Evolutionary conservation across 768 basidiomycete species (phyloP).

Genomic region (Serendipita sp.): DNA sequence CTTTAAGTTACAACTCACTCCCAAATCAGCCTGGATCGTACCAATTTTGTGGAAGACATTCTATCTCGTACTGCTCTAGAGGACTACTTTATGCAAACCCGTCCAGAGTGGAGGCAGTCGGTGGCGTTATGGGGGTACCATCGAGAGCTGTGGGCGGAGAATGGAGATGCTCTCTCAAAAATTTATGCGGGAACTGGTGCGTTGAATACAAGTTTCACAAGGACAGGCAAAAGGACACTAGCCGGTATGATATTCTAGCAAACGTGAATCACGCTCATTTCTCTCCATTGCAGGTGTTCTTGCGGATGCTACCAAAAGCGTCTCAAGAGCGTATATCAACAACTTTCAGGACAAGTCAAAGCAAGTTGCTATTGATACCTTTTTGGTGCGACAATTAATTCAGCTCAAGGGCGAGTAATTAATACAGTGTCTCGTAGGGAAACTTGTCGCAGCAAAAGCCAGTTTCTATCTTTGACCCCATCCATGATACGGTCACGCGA

Average conservation of each 20-base stretch:
- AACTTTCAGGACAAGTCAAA: slow-evolving; percentile 95
- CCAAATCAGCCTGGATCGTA: slow-evolving; percentile 66
- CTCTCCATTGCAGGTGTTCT: slow-evolving; percentile 43
- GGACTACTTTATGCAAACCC: slow-evolving; percentile 64
- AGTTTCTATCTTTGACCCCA: slow-evolving; percentile 85
- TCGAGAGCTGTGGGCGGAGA: slow-evolving; percentile 93
- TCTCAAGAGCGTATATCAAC: slow-evolving; percentile 90
- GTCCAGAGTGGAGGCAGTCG: slow-evolving; percentile 58
- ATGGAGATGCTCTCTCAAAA: slow-evolving; percentile 79
- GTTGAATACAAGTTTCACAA: slow-evolving; percentile 88
- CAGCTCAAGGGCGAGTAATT: neutral
- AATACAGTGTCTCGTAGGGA: slow-evolving; percentile 41
- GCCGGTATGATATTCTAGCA: slow-evolving; percentile 36
- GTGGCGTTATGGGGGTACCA: slow-evolving; percentile 68
- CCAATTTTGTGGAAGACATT: slow-evolving; percentile 95
- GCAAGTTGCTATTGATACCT: slow-evolving; percentile 88
- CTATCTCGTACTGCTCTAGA: slow-evolving; percentile 69
- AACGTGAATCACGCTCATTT: neutral
- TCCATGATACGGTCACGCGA: slow-evolving; percentile 71
- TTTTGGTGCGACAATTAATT: slow-evolving; percentile 43
- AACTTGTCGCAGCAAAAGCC: slow-evolving; percentile 77
- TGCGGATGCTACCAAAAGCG: slow-evolving; percentile 93
- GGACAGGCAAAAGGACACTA: slow-evolving; percentile 85
- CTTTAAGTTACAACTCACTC: slow-evolving; percentile 1
- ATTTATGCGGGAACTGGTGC: slow-evolving; percentile 80